Evolutionary conservation across 1,139 yeast genomes (phyloP).

Genomic region (Magnusiomyces sp.): DNA sequence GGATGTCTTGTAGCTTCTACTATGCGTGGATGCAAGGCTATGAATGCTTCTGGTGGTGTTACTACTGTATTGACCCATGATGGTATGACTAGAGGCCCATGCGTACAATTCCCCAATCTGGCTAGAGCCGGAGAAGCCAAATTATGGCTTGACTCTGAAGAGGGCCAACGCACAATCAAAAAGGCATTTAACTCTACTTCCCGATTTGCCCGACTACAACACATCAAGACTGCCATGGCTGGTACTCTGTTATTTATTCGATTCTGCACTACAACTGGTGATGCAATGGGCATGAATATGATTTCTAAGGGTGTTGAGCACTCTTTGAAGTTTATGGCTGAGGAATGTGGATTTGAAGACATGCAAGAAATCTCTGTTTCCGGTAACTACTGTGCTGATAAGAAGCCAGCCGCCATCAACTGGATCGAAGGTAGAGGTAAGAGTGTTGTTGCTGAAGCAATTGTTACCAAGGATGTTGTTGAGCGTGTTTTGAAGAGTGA

Average conservation of each 20-base stretch:
- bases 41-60: constrained; percentile 95
- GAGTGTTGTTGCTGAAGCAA: constrained; percentile 95
- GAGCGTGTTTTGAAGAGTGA: constrained; percentile 77
- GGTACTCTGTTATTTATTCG: constrained; percentile 83
- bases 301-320: constrained; percentile 95
- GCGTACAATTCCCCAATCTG: constrained; percentile 79
- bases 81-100: constrained; percentile 99
- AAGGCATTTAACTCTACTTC: constrained; percentile 95
- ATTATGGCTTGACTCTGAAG: constrained; percentile 91
- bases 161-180: constrained; percentile 74
- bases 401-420: constrained; percentile 95
- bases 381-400: constrained; percentile 96
- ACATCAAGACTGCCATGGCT: constrained; percentile 89
- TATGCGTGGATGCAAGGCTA: constrained; percentile 98
- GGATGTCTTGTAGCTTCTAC: constrained; percentile 98
- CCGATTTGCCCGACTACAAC: constrained; percentile 90
- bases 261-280: constrained; percentile 96
- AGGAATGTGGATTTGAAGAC: constrained; percentile 86
- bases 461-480: constrained; percentile 75
- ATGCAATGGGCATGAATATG: constrained; percentile 99
- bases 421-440: constrained; percentile 99
- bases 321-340: constrained; percentile 75
- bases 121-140: constrained; percentile 91
- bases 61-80: constrained; percentile 86
- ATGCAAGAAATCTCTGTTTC: constrained; percentile 90